Evolutionary conservation across 2,329 filamentous ascomycete genomes (phyloP), one percentile per base, ranked within the genome.

Genomic region (Cadophora luteo-olivacea): DNA sequence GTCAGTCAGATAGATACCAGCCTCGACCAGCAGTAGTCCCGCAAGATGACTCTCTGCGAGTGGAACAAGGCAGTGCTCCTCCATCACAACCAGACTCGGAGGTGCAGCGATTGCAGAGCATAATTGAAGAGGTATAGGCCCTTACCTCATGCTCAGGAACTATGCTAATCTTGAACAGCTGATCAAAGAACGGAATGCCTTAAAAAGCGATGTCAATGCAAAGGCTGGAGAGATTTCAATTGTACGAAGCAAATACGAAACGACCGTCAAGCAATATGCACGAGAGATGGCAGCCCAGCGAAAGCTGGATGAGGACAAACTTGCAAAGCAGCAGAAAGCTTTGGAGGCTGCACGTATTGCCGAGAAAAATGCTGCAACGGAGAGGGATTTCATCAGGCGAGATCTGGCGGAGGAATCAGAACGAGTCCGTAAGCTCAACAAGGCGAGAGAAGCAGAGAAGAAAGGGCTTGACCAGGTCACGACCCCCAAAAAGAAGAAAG

Each of bases 221-320:
- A 91, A 92, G 73, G 83, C 87, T 22, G 92, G 92, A 61, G 92
- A 94, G 77, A 89, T 89, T 33, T 85, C 91, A 62, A 93, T 94
- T 69, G 84, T 94, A n/a, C 87, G 92, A 41, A 86, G 87, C 69
- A 92, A 92, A 69, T 84, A 88, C 51, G 86, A 90, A 61, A 90
- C 88, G 74, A 81, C 84, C 0, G 82, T 84, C 19, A 86, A 87
- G 63, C 85, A 89, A 58, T 87, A 91, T 75, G 88, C 92, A 61
- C 84, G 85, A 29, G 85, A 90, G 73, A 78, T 94, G 29, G 80
- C 84, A 24, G 83, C 85, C 6, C 81, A 92, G 66, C 88, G 87
- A 73, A 89, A 89, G 72, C 79, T 86, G 70, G 88, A 89, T 73
- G 84, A 85, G 1, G 91, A 93, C 62, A 86, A 91, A 71, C 67